Evolutionary conservation across 164 flowering plant genomes (phyloP).

Genomic region (Berberis vulgaris): DNA sequence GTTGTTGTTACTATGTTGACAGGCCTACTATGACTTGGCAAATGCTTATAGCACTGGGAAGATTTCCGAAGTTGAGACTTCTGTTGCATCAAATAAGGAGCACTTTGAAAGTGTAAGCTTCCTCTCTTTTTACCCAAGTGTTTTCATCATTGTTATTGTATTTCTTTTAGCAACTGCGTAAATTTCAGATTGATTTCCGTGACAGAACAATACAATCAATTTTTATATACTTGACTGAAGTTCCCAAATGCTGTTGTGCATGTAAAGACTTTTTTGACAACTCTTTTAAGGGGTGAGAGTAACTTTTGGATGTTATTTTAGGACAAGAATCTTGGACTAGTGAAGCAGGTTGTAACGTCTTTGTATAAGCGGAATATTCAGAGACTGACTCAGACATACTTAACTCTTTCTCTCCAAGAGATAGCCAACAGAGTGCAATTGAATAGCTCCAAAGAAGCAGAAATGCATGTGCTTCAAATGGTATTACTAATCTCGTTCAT

Average conservation of each 20-base stretch:
- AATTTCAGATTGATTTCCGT: neutral
- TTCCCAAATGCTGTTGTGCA: neutral
- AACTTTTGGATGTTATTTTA: constrained; percentile 11
- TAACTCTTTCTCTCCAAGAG: constrained; percentile 93
- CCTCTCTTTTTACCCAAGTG: neutral
- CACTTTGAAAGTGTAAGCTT: constrained; percentile 67
- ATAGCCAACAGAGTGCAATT: constrained; percentile 79
- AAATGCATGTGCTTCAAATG: constrained; percentile 98
- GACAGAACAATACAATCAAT: neutral
- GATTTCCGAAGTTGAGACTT: constrained; percentile 53
- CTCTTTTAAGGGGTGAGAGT: neutral
- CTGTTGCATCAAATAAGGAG: constrained; percentile 43
- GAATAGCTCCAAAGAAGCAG: constrained; percentile 84
- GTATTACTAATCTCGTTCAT: constrained; percentile 22
- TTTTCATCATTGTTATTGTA: neutral
- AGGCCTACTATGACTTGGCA: constrained; percentile 78
- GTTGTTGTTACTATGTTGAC: constrained; percentile 9
- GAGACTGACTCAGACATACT: constrained; percentile 88
- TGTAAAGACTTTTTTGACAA: neutral
- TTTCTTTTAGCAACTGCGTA: neutral
- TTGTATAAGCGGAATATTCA: constrained; percentile 88
- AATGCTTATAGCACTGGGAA: constrained; percentile 55
- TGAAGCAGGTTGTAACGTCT: constrained; percentile 83
- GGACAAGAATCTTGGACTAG: constrained; percentile 88
- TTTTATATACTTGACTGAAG: neutral